Evolutionary conservation across 1,284 basidiomycete species (phyloP).

Genomic region (Naganishia cerealis): DNA sequence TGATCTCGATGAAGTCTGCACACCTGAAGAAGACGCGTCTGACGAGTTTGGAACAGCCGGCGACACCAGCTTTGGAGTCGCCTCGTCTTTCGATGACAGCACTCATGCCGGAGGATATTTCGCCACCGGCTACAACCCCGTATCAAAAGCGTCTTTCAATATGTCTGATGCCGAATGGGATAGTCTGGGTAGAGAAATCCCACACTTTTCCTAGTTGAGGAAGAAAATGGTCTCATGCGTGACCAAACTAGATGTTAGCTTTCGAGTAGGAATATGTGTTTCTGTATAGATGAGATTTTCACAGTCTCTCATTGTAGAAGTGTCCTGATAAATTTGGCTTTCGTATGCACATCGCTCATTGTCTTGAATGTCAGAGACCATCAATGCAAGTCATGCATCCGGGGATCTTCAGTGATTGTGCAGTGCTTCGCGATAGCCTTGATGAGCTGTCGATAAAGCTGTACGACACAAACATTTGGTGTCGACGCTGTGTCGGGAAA

Average conservation of each 20-base stretch:
- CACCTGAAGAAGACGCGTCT: constrained; percentile 6
- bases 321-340: background rate
- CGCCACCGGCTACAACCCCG: constrained; percentile 5
- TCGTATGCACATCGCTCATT: background rate
- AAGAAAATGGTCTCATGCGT: background rate
- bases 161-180: constrained; percentile 1
- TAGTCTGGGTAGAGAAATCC: background rate
- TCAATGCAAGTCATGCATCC: too few relatives aligned
- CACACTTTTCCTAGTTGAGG: background rate
- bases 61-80: background rate
- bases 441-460: too few relatives aligned
- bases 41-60: constrained; percentile 11
- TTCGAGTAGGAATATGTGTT: background rate
- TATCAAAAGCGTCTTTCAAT: constrained; percentile 8
- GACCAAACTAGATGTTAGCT: background rate
- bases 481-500: too few relatives aligned
- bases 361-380: too few relatives aligned
- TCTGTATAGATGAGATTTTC: background rate
- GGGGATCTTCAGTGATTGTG: too few relatives aligned
- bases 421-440: too few relatives aligned
- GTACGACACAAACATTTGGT: too few relatives aligned
- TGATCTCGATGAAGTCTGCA: background rate
- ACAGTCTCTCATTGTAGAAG: background rate
- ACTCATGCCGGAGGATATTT: constrained; percentile 6
- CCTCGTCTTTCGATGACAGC: constrained; percentile 14